A percentile compares a stretch with the other conserved stretches of the same genome.
Conservation (phyloP, 306 rosid species). For the Sechiopsis laciniata region DNA sequence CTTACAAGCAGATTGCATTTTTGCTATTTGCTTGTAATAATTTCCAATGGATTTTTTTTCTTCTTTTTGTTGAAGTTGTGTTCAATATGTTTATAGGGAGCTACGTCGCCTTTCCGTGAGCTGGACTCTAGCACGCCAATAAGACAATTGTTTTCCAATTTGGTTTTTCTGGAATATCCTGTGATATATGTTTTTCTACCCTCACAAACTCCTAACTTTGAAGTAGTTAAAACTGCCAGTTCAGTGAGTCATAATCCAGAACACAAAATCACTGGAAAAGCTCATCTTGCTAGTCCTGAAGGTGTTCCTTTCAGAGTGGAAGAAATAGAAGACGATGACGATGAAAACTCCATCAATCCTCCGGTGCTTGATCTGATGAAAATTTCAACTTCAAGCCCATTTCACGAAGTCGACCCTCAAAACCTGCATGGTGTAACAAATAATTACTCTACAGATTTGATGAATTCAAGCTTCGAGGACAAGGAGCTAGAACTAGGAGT, state of each 20-base stretch:
- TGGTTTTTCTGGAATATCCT: constrained; percentile 75
- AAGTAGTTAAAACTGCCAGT: constrained; percentile 44
- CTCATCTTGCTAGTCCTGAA: constrained; percentile 29
- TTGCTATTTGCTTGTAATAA: neutral
- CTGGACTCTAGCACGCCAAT: constrained; percentile 61
- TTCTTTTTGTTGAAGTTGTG: neutral
- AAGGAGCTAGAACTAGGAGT: constrained; percentile 29
- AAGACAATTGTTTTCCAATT: constrained; percentile 54
- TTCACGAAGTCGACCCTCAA: constrained; percentile 21
- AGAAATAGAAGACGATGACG: constrained; percentile 56
- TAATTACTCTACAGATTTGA: constrained; percentile 28
- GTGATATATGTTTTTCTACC: constrained; percentile 62
- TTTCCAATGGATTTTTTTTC: neutral
- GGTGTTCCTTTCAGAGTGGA: constrained; percentile 70
- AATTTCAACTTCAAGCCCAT: constrained; percentile 34
- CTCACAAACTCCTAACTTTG: constrained; percentile 51
- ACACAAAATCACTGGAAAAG: constrained; percentile 27
- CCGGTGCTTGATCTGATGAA: constrained; percentile 52
- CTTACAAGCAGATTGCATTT: neutral
- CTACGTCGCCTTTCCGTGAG: constrained; percentile 58
- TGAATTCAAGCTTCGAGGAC: constrained; percentile 21
- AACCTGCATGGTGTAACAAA: constrained; percentile 29
- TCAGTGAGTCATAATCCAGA: constrained; percentile 31
- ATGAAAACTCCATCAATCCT: constrained; percentile 31
- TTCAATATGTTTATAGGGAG: constrained; percentile 45